Conservation (phyloP, 1,284 basidiomycete species). For the Apiotrichum sp. region DNA sequence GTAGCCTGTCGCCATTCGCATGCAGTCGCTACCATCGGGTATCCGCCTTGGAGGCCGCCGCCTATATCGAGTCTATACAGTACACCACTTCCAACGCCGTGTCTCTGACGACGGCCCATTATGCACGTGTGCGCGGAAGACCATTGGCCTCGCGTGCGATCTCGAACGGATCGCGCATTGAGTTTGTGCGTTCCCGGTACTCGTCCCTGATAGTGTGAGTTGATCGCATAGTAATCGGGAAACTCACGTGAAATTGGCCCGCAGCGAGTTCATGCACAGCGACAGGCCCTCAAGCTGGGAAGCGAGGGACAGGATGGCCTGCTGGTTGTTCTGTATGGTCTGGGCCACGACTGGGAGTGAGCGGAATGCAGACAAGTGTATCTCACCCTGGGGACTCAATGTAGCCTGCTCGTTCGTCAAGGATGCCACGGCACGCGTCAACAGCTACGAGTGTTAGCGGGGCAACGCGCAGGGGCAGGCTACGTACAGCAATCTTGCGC, state of each 20-base stretch:
- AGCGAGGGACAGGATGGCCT: slow-evolving; percentile 35
- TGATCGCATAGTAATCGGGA: background rate
- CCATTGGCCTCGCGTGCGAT: slow-evolving; percentile 38
- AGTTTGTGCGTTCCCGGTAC: slow-evolving; percentile 34
- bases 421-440: slow-evolving; percentile 31
- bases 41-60: too few relatives aligned
- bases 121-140: slow-evolving; percentile 12
- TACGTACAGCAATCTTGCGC: slow-evolving; percentile 31
- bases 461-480: too few relatives aligned
- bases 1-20: too few relatives aligned
- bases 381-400: slow-evolving; percentile 34
- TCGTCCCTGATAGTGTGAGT: slow-evolving; percentile 19
- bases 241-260: slow-evolving; percentile 30
- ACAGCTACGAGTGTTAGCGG: slow-evolving; percentile 21
- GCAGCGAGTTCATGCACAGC: slow-evolving; percentile 30
- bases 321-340: slow-evolving; percentile 42
- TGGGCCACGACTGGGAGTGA: slow-evolving; percentile 29
- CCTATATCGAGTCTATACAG: too few relatives aligned
- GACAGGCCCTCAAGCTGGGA: slow-evolving; percentile 35
- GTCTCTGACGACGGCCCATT: background rate
- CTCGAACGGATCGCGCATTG: slow-evolving; percentile 43
- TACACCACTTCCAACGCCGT: too few relatives aligned
- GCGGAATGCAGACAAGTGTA: background rate
- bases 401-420: slow-evolving; percentile 26
- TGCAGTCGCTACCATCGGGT: too few relatives aligned